Conservation (phyloP, 31 red algal species). For the Porphyra umbilicalis region DNA sequence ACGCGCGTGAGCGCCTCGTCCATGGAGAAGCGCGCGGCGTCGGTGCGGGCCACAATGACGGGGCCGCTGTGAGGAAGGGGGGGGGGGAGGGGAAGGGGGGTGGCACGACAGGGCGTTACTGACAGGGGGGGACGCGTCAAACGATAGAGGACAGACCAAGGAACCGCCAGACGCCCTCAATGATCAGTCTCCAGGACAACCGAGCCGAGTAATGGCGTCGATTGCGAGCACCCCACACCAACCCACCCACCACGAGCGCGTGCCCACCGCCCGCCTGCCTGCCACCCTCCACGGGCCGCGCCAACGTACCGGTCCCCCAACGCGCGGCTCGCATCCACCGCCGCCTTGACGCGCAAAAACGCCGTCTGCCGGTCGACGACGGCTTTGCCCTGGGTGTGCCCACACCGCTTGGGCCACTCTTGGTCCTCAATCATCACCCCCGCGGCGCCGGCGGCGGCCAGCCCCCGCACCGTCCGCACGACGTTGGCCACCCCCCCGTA, state of each 20-base stretch:
- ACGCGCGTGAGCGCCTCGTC: conserved; percentile 76
- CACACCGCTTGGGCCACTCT: conserved; percentile 80
- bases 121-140: too few species aligned
- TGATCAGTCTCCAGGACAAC: too few species aligned
- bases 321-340: conserved; percentile 67
- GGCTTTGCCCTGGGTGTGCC: conserved; percentile 78
- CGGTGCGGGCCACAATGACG: conserved; percentile 77
- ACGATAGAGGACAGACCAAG: too few species aligned
- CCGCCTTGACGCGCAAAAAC: conserved; percentile 54
- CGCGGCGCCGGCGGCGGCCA: conserved; percentile 58
- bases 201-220: too few species aligned
- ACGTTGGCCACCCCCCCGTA: conserved; percentile 81
- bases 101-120: too few species aligned
- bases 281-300: too few species aligned
- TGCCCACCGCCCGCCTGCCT: background rate
- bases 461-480: conserved; percentile 56
- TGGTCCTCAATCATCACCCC: conserved; percentile 88
- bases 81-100: too few species aligned
- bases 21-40: conserved; percentile 37
- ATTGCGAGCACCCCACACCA: too few species aligned
- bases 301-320: background rate
- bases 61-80: conserved; percentile 23
- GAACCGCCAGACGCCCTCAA: too few species aligned
- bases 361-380: conserved; percentile 69
- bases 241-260: too few species aligned